Conservation (phyloP, 2,329 filamentous ascomycete genomes). For the Sporothrix globosa region DNA sequence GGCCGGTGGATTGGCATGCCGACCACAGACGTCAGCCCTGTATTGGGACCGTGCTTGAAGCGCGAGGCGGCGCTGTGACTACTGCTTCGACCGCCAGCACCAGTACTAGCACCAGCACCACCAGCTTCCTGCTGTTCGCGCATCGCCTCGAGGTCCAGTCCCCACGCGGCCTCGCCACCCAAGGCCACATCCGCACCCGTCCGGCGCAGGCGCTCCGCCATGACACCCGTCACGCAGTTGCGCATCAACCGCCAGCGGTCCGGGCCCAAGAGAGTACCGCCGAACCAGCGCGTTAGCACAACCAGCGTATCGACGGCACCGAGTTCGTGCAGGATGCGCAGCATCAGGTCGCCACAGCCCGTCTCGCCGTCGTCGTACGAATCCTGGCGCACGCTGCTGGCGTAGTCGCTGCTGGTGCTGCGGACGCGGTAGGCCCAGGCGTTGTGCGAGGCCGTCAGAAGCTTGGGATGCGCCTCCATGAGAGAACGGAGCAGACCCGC, state of each 20-base stretch:
- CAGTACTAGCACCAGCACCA: not conserved
- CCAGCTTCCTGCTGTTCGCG: slow-evolving; percentile 42
- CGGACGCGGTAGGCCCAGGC: slow-evolving; percentile 56
- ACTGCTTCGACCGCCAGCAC: not conserved
- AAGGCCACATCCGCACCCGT: slow-evolving; percentile 48
- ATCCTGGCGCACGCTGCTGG: slow-evolving; percentile 47
- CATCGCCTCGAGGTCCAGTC: slow-evolving; percentile 59
- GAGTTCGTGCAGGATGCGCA: slow-evolving; percentile 57
- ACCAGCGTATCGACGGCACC: slow-evolving; percentile 57
- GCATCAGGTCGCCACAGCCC: slow-evolving; percentile 60
- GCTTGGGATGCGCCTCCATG: slow-evolving; percentile 52
- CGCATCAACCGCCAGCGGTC: slow-evolving; percentile 67
- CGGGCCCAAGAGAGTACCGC: slow-evolving; percentile 63
- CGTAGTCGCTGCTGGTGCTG: slow-evolving; percentile 18
- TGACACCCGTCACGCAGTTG: slow-evolving; percentile 57
- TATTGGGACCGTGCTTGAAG: slow-evolving; percentile 36
- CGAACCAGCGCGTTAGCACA: slow-evolving; percentile 65
- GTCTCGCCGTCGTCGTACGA: slow-evolving; percentile 65
- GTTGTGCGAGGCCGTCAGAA: slow-evolving; percentile 62
- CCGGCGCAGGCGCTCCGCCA: slow-evolving; percentile 55
- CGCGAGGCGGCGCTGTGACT: slow-evolving; percentile 30
- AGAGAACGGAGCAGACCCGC: slow-evolving; percentile 52
- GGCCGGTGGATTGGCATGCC: slow-evolving; percentile 75
- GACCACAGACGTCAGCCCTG: slow-evolving; percentile 44
- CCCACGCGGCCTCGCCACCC: slow-evolving; percentile 63